Percentiles rank a stretch among this genome's conserved stretches.
Evolutionary conservation across 2,329 filamentous ascomycete genomes (phyloP).

Genomic region (Xylaria digitata): DNA sequence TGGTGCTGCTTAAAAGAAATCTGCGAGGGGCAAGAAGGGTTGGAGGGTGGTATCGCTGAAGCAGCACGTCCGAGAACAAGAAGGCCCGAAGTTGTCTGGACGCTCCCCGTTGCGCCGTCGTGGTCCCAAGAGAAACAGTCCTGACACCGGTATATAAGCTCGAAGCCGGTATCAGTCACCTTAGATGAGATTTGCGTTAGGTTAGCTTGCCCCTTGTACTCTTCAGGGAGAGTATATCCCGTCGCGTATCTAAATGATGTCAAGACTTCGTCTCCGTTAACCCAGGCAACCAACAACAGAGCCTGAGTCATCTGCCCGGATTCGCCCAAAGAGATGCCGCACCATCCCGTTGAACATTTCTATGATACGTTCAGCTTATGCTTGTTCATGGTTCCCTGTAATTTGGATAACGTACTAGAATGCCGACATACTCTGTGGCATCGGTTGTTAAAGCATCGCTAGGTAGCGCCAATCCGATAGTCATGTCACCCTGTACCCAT

Average conservation of each 20-base stretch:
- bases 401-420: conserved; percentile 44
- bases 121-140: conserved; percentile 67
- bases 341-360: conserved; percentile 50
- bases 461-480: conserved; percentile 48
- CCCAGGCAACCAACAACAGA: conserved; percentile 67
- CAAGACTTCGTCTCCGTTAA: conserved; percentile 63
- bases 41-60: conserved; percentile 56
- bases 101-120: conserved; percentile 57
- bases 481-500: conserved; percentile 46
- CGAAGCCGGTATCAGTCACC: conserved; percentile 68
- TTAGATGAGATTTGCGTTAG: conserved; percentile 69
- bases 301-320: conserved; percentile 52
- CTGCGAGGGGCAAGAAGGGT: conserved; percentile 56
- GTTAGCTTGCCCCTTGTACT: conserved; percentile 71
- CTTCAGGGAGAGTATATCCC: conserved; percentile 68
- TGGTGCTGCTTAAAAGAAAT: conserved; percentile 65
- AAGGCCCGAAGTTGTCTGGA: conserved; percentile 57
- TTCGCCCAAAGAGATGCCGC: conserved; percentile 49
- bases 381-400: neutral
- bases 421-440: conserved; percentile 49
- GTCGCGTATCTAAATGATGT: conserved; percentile 69
- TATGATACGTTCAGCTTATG: conserved; percentile 36
- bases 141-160: conserved; percentile 72
- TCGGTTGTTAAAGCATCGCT: conserved; percentile 47
- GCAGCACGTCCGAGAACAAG: conserved; percentile 68